Conservation (phyloP, 1,284 basidiomycete genomes). For the Rhizoctonia solani region DNA sequence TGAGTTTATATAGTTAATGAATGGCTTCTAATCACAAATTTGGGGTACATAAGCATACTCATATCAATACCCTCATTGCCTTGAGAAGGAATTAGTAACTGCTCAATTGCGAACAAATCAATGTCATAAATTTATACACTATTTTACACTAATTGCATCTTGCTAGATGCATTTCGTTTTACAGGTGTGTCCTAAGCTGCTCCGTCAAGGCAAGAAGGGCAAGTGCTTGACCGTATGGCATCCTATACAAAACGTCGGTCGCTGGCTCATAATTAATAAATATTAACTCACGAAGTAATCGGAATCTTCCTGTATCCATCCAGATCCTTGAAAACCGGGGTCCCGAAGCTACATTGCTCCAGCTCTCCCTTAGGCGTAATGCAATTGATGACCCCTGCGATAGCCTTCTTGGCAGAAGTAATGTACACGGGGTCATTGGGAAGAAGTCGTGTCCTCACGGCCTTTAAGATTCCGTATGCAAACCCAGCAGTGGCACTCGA, state of each 20-base stretch:
- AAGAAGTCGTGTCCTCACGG: conserved; percentile 55
- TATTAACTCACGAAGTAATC: conserved; percentile 48
- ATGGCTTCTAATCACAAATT: too few species aligned
- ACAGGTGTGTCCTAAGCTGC: conserved; percentile 52
- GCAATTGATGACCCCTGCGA: conserved; percentile 58
- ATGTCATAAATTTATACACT: too few species aligned
- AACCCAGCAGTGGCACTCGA: conserved; percentile 65
- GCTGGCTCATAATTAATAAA: too few species aligned
- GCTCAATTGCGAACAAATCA: too few species aligned
- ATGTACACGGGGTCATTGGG: conserved; percentile 54
- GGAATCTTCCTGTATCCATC: conserved; percentile 61
- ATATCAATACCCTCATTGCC: too few species aligned
- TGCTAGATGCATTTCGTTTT: conserved; percentile 3
- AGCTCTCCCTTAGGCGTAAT: conserved; percentile 60
- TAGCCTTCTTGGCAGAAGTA: conserved; percentile 53
- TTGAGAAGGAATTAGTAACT: too few species aligned
- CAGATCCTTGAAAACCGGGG: conserved; percentile 59
- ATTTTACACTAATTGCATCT: too few species aligned
- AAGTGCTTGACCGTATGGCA: conserved; percentile 68
- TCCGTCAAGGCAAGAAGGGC: conserved; percentile 56
- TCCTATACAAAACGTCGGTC: conserved; percentile 46
- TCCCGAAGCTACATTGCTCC: conserved; percentile 61
- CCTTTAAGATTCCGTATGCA: conserved; percentile 62
- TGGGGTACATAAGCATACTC: too few species aligned
- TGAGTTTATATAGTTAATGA: too few species aligned